Base-by-base conservation (phyloP, 2,329 filamentous ascomycete species). In the Exophiala bonariae region DNA sequence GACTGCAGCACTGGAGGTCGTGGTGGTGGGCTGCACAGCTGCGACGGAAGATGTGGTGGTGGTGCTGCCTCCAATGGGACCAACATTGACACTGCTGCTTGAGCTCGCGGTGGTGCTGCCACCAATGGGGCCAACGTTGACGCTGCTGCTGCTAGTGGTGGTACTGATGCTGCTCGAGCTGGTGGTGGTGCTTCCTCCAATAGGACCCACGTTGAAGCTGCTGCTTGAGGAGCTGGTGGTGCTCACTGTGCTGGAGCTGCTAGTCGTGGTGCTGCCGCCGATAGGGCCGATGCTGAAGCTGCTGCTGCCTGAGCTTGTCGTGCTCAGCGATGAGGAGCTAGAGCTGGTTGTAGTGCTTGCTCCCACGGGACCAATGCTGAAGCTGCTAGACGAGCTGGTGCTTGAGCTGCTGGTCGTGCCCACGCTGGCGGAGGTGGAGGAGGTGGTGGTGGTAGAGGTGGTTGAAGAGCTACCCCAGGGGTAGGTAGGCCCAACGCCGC, bases 1-100 rank as follows among this genome's bases (percentile, higher is more conserved):
- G 16, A 41, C 23, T 9, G 42, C 18, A 19, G 35, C 11, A 22
- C 14, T 19, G 16, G 35, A 19, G 4, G 35, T 18, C 4, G 10
- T 19, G 18, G 35, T 18, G 18, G 35, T 37, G 18, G 19, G 6
- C 8, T 16, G 16, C 10, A 37, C 35, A 20, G 10, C 35, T 5
- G 14, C 35, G 8, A 13, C 10, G 9, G 68, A 70, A 30, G 56
- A 41, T 26, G 39, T 30, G 8, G n/a, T 28, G 17, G 39, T 30
- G 16, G 26, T 42, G 26, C 39, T 42, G 6, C 7, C 7, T 9
- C 18, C 30, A 16, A 31, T 33, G 14, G 39, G 28, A 10, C 56
- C 16, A 16, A 44, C 41, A 30, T 11, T n/a, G 30, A 26, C 13
- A 13, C 23, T 18, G n/a, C 23, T 19, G n/a, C 23, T 32, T n/a